phyloP scores from a whole-genome alignment of 1,284 basidiomycete genomes.

The Boletus sp. region DNA sequence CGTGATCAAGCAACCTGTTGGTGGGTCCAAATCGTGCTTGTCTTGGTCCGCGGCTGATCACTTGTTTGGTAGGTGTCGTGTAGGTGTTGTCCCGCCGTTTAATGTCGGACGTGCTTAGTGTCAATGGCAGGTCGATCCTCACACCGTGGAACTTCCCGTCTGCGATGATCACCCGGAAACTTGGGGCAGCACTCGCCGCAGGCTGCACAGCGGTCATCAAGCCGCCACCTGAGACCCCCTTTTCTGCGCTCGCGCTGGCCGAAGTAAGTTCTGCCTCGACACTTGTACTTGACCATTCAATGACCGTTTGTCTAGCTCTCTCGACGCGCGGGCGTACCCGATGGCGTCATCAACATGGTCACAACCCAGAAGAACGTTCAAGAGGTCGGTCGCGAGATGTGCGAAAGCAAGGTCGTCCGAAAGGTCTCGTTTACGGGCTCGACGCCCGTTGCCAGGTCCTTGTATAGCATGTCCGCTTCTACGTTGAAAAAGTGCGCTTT shows the following conservation, averaged over 20 bases:
- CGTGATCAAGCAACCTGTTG: slow-evolving; percentile 93
- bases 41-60: neutral
- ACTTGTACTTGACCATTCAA: neutral
- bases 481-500: slow-evolving; percentile 84
- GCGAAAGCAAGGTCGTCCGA: slow-evolving; percentile 68
- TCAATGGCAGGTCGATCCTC: slow-evolving; percentile 59
- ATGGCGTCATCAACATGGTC: slow-evolving; percentile 93
- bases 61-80: slow-evolving; percentile 49
- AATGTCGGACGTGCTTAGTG: slow-evolving; percentile 4
- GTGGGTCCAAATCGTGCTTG: slow-evolving; percentile 39
- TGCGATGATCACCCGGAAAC: slow-evolving; percentile 89
- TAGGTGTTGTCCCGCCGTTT: slow-evolving; percentile 32
- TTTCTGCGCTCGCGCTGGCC: slow-evolving; percentile 84
- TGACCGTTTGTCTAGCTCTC: slow-evolving; percentile 52
- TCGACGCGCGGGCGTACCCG: slow-evolving; percentile 85
- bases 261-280: slow-evolving; percentile 48
- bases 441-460: slow-evolving; percentile 86
- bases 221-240: slow-evolving; percentile 93
- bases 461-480: slow-evolving; percentile 78
- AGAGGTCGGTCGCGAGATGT: slow-evolving; percentile 82
- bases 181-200: slow-evolving; percentile 87
- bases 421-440: slow-evolving; percentile 96
- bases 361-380: slow-evolving; percentile 79
- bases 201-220: slow-evolving; percentile 97
- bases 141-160: slow-evolving; percentile 94